Evolutionary conservation across 352 stramenopile species (phyloP), one percentile per base, ranked within the genome.

Genomic region (Phytophthora nicotianae): DNA sequence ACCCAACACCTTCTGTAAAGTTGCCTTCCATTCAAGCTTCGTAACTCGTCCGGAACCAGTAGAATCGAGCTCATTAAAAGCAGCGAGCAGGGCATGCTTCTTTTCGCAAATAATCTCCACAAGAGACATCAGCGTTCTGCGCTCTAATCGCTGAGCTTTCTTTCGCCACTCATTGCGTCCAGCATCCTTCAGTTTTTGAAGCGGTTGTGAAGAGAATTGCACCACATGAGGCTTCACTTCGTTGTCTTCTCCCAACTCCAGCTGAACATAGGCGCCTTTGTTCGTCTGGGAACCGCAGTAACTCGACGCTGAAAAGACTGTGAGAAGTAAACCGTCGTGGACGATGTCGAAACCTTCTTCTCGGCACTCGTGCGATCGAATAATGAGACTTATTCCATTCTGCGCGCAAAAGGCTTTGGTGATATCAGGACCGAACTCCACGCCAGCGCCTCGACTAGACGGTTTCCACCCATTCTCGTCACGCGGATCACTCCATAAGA

Each of bases 291-390:
- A 92, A 0, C 86, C 88, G 42, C 89, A 96, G 61, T 97, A 98
- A 41, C 80, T 94, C 3, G 86, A 96, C 0, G 90, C 91, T 2
- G 85, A 96, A 56, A 98, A 98, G 2, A 98, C 83, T 1, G 88
- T 96, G 10, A 38, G n/a, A 2, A 38, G 13, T 5, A 38, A 11
- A 5, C 85, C 83, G 43, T 95, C 83, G 59, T 96, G 87, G 20
- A 68, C 62, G 27, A 90, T 86, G 19, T 94, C 80, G 57, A 38
- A 38, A 9, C 32, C 32, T 38, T 97, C 77, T 55, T 90, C 74
- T 35, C 93, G 79, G 50, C 89, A 97, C 63, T 98, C 91, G 54
- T 98, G 93, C 1, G 88, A 97, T 14, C 93, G 88, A 54, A 98
- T 95, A n/a, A 98, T 78, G 1, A 98, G 64, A 20, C 73, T 85